phyloP scores from a whole-genome alignment of 108 stramenopile species.

The Cyclotella baltica region DNA sequence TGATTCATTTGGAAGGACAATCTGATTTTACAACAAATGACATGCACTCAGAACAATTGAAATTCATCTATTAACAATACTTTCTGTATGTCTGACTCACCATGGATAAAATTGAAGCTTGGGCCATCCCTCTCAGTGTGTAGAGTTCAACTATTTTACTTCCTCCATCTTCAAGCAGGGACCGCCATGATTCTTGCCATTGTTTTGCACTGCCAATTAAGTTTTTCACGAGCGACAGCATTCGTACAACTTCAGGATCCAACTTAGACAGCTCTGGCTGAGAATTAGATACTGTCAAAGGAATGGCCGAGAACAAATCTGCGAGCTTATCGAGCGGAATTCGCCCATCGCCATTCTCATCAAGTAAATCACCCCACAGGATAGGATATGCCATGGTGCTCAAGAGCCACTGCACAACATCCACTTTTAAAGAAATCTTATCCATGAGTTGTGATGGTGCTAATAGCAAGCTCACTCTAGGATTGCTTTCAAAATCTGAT shows the following conservation, averaged over 20 bases:
- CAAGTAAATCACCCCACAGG: constrained; percentile 5
- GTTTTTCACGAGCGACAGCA: constrained; percentile 57
- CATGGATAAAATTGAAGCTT: constrained; percentile 38
- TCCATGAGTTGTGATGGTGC: constrained; percentile 36
- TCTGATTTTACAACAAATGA: too few species aligned
- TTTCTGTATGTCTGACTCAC: too few species aligned
- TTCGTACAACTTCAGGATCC: constrained; percentile 60
- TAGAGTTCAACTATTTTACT: constrained; percentile 31
- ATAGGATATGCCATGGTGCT: constrained; percentile 37
- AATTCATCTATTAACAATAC: too few species aligned
- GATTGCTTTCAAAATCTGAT: constrained; percentile 44
- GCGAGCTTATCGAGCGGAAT: constrained; percentile 39
- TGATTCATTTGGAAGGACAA: constrained; percentile 64
- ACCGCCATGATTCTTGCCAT: constrained; percentile 66
- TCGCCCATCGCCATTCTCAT: background rate
- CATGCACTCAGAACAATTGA: too few species aligned
- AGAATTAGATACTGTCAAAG: background rate
- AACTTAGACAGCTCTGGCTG: constrained; percentile 15
- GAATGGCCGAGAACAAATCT: constrained; percentile 31
- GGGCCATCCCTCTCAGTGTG: constrained; percentile 22
- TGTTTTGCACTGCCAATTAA: constrained; percentile 57
- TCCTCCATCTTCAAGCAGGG: constrained; percentile 2
- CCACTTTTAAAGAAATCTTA: constrained; percentile 51
- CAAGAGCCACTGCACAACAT: constrained; percentile 68
- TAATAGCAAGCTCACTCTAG: constrained; percentile 34